These are phyloP conservation scores for Solanum boliviense DNA, from an alignment of 257 asterid species.

Conservation along the genomic window DNA sequence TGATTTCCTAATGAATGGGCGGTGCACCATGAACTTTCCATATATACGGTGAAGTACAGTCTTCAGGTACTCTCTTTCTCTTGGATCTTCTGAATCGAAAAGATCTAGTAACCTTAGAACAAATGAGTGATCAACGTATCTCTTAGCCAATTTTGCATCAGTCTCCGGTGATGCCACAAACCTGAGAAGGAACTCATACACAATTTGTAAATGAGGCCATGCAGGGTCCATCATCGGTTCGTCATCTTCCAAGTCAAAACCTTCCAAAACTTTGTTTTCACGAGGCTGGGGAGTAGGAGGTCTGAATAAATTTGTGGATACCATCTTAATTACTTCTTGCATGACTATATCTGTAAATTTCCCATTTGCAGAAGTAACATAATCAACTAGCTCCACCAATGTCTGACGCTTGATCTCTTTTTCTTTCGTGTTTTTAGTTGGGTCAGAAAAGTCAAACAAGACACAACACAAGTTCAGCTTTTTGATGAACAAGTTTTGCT, in stretches of 20 bases:
- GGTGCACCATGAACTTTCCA: conserved; percentile 96
- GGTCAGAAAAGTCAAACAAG: conserved; percentile 74
- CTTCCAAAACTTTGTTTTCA: conserved; percentile 57
- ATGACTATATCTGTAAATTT: conserved; percentile 51
- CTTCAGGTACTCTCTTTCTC: conserved; percentile 89
- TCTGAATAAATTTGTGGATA: conserved; percentile 62
- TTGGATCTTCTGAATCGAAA: conserved; percentile 91
- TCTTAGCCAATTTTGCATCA: conserved; percentile 82
- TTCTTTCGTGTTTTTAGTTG: conserved; percentile 64
- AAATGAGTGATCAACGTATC: conserved; percentile 78
- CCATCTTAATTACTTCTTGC: conserved; percentile 66
- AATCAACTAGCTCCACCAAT: conserved; percentile 76
- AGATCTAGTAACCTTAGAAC: conserved; percentile 65
- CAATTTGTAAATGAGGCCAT: conserved; percentile 90
- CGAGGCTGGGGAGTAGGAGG: conserved; percentile 50
- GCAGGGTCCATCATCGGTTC: conserved; percentile 84
- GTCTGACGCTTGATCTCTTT: conserved; percentile 84
- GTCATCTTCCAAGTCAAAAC: conserved; percentile 80
- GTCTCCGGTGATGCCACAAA: conserved; percentile 84
- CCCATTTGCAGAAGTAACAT: conserved; percentile 57
- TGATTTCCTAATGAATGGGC: conserved; percentile 75
- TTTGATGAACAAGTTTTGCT: conserved; percentile 57
- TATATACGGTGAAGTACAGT: conserved; percentile 83
- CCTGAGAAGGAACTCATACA: conserved; percentile 72
- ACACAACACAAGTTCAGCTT: conserved; percentile 66